Base-by-base conservation (phyloP, 306 rosid species). In the Psophocarpus tetragonolobus region DNA sequence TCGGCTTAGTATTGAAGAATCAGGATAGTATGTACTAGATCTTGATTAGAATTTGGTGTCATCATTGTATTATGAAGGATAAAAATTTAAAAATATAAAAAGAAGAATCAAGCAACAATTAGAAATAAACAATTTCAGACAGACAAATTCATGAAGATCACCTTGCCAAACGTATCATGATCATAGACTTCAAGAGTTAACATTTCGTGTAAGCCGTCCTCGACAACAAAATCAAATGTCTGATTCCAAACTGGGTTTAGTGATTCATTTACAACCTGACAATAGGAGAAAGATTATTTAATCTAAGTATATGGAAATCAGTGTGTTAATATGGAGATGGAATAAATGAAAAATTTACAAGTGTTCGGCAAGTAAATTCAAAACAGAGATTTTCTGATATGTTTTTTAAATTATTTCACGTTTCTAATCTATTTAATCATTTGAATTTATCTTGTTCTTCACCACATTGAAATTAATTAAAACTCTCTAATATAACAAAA, bases 91-190 rank as follows among this genome's bases (percentile, higher is more conserved):
- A n/a, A n/a, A n/a, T n/a, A n/a, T n/a, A n/a, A n/a, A n/a, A n/a
- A n/a, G n/a, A n/a, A 27, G 18, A 20, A n/a, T 23, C 45, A 26
- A 42, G 38, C 33, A 39, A 26, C 10, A 70, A 26, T 63, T 73
- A 32, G 56, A 66, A 33, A 66, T 2, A 80, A 12, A 21, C 64
- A 56, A 64, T 21, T 30, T 57, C 45, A 68, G n/a, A n/a, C 24
- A 9, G 21, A 51, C 23, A 68, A 61, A 20, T 17, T 73, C 33
- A 74, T 69, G 72, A 80, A 64, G 27, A 62, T 79, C 84, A 95
- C 97, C 97, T 95, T 95, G 71, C 96, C 91, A 79, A 95, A 95
- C 39, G 96, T 92, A 86, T 95, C 99, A 64, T 92, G 97, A 77
- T 95, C 97, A 89, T 91, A 95, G 67, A 95, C 91, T 83, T 95